phyloP scores from a whole-genome alignment of 495 filamentous ascomycete genomes.

The Penicillium soppii region DNA sequence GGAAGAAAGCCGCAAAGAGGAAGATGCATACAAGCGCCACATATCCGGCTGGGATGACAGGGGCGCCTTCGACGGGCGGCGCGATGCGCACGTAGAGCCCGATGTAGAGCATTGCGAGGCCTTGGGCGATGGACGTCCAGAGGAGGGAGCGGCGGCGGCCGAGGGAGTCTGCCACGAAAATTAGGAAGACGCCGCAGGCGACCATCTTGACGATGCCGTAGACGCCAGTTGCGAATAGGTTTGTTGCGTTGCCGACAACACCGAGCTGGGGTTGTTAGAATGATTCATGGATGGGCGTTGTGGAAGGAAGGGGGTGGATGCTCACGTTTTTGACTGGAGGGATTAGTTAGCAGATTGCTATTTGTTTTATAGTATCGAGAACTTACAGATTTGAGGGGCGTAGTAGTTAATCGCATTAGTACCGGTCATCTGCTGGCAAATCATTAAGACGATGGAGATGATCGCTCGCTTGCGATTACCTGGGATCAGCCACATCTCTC shows the following conservation, averaged over 20 bases:
- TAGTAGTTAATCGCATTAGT: constrained; percentile 71
- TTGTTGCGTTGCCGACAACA: constrained; percentile 41
- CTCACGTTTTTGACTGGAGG: constrained; percentile 29
- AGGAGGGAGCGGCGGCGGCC: constrained; percentile 70
- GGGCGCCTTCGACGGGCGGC: constrained; percentile 52
- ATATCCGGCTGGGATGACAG: constrained; percentile 60
- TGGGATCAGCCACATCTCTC: constrained; percentile 69
- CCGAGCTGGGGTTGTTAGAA: constrained; percentile 30
- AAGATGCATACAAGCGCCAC: constrained; percentile 70
- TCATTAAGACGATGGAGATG: constrained; percentile 57
- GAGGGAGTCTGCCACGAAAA: constrained; percentile 70
- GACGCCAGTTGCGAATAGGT: constrained; percentile 54
- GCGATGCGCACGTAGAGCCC: constrained; percentile 74
- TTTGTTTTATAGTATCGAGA: background rate
- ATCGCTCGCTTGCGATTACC: constrained; percentile 64
- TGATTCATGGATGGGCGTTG: background rate
- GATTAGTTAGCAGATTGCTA: background rate
- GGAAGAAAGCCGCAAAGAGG: constrained; percentile 73
- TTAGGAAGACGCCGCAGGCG: constrained; percentile 60
- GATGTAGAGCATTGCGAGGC: constrained; percentile 74
- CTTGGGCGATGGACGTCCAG: constrained; percentile 70
- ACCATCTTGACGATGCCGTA: constrained; percentile 57
- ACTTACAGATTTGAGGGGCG: constrained; percentile 68
- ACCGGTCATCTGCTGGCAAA: constrained; percentile 71
- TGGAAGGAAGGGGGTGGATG: background rate